These are phyloP conservation scores for Eimeria acervulina DNA, from an alignment of 169 alveolate species.

Conservation along the genomic window DNA sequence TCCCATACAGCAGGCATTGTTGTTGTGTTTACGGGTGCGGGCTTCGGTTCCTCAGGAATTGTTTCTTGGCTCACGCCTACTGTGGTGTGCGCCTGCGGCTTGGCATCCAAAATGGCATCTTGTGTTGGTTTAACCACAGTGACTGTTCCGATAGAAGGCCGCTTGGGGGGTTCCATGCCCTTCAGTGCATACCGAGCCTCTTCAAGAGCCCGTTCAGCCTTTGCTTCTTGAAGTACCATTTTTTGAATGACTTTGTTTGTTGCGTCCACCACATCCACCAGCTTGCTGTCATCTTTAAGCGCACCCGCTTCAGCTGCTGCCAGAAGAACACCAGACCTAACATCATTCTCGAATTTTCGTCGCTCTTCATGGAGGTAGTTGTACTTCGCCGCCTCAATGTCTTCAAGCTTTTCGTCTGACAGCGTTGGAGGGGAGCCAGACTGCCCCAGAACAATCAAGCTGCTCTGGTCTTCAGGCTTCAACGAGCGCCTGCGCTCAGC, in stretches of 20 bases:
- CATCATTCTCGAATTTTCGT: conserved; percentile 38
- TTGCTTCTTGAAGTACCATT: conserved; percentile 43
- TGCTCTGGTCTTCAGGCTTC: conserved; percentile 7
- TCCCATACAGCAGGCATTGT: conserved; percentile 55
- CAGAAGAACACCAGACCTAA: conserved; percentile 53
- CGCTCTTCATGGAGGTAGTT: conserved; percentile 70
- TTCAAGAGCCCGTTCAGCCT: conserved; percentile 35
- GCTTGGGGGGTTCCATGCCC: conserved; percentile 57
- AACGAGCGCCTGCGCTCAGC: conserved; percentile 61
- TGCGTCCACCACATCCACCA: conserved; percentile 70
- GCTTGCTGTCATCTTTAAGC: conserved; percentile 58
- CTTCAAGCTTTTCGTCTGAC: conserved; percentile 69
- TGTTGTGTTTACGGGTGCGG: neutral
- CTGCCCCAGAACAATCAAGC: conserved; percentile 55
- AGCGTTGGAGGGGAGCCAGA: conserved; percentile 62
- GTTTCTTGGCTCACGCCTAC: neutral
- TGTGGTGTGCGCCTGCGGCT: conserved; percentile 37
- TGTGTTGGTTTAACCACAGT: neutral
- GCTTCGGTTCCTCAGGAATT: conserved; percentile 1
- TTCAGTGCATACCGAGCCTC: conserved; percentile 41
- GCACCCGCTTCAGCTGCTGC: conserved; percentile 78
- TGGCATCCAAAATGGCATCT: neutral
- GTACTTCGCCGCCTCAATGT: conserved; percentile 65
- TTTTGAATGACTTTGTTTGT: conserved; percentile 63
- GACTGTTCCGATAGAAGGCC: neutral